A percentile compares a stretch with the other conserved stretches of the same genome.
Conservation (phyloP, 106 monocot genomes). For the Hemerocallis citrina region DNA sequence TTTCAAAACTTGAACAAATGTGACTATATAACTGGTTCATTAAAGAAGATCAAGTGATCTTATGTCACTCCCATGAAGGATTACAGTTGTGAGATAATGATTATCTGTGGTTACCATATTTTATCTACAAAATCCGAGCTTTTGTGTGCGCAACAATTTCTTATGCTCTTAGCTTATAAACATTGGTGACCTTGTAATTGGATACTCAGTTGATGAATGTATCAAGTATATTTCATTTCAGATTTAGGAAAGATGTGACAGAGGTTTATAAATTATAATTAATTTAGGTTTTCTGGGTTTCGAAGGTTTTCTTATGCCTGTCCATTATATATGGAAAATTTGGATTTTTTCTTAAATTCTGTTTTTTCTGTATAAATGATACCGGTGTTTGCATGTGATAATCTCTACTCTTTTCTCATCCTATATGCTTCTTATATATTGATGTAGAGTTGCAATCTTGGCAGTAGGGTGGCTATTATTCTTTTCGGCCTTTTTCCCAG, state of each 20-base stretch:
- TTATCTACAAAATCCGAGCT: no score
- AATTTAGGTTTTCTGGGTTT: neutral
- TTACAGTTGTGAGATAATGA: no score
- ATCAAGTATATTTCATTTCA: neutral
- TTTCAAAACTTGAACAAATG: no score
- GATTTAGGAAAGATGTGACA: neutral
- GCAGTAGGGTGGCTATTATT: constrained; percentile 78
- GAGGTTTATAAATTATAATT: neutral
- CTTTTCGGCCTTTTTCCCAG: constrained; percentile 70
- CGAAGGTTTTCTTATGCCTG: neutral
- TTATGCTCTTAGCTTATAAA: neutral
- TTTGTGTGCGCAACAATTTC: no score
- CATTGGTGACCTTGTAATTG: neutral
- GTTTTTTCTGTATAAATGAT: neutral
- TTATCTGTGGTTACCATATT: no score
- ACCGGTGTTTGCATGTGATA: neutral
- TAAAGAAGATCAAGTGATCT: no score
- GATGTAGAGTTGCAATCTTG: constrained; percentile 48
- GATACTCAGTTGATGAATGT: neutral
- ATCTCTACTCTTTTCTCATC: neutral
- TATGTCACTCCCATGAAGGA: no score
- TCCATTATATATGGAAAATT: neutral
- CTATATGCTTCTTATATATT: constrained; percentile 9
- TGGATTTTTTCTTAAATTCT: neutral
- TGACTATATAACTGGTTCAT: no score